Evolutionary conservation across 805 yeast species (phyloP), one percentile per base, ranked within the genome.

Genomic region (Naumovozyma baii): DNA sequence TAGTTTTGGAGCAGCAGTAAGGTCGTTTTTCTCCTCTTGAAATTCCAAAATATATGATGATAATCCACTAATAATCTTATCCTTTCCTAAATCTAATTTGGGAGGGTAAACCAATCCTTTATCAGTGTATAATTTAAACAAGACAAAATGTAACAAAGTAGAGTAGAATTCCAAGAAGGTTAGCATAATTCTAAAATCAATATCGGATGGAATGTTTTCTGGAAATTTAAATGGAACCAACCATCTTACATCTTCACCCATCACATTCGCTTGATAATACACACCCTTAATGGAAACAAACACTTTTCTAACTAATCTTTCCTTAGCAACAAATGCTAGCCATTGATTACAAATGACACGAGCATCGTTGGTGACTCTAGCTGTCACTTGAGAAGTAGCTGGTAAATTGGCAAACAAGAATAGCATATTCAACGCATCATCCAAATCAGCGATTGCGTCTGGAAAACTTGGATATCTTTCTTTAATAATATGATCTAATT

Each of bases 211-310:
- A 50, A 92, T 82, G 62, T 83, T 83, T 62, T 90, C 94, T 15
- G 98, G 96, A 69, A 88, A 92, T 64, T 87, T 92, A 74, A 81
- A 92, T 18, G 98, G 98, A 35, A 86, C 94, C 44, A 92, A 76
- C 98, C 98, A 92, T 65, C 90, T 76, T 34, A 92, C 73, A 49
- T 85, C 95, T 63, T 87, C 95, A 49, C 98, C 98, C 61, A 74
- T 79, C 35, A 92, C 78, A 45, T 61, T 74, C 26, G 96, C 97
- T 61, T 87, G 86, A 59, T 90, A 92, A 64, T 92, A 92, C 14
- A 90, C 94, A 67, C 98, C 98, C 64, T 92, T 92, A 57, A 92
- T 90, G 36, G 95, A 83, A 30, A 92, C 96, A 66, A 92, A 92
- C 13, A 87, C 95, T 62, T 90, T 92, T 51, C 79, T 76, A 50